Percentiles rank a stretch among this genome's conserved stretches.
These are phyloP conservation scores for Pharus latifolius DNA, from an alignment of 176 grass and related monocot genomes.

Conservation along the genomic window DNA sequence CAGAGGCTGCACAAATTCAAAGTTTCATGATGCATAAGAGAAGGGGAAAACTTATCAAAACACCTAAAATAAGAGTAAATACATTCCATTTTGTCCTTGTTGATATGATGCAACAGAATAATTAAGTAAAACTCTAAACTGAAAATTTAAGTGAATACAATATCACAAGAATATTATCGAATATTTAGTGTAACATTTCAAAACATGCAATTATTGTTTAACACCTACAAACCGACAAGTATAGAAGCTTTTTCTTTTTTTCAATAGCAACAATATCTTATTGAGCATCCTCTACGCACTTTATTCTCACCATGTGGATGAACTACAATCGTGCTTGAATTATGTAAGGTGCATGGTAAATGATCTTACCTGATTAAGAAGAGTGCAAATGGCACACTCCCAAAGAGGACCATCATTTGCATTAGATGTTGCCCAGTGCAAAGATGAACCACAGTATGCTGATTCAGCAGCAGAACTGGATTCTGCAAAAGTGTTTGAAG, in stretches of 20 bases:
- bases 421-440: conserved; percentile 19
- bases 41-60: not conserved
- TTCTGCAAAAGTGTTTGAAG: not conserved
- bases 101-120: not conserved
- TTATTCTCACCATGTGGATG: no score
- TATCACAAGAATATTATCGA: no score
- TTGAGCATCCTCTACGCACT: not conserved
- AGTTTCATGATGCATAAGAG: conserved; percentile 13
- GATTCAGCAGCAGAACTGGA: conserved; percentile 1
- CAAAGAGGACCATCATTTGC: conserved; percentile 30
- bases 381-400: conserved; percentile 75
- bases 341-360: not conserved
- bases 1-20: conserved; percentile 38
- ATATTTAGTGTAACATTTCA: no score
- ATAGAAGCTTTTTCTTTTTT: no score
- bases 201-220: no score
- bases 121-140: not conserved
- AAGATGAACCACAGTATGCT: conserved; percentile 30
- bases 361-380: conserved; percentile 70
- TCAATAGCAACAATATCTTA: no score
- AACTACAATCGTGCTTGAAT: no score
- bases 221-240: no score
- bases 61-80: not conserved
- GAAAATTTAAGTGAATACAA: no score
- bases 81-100: no score